phyloP scores from a whole-genome alignment of 257 asterid species.

The Vinca minor region DNA sequence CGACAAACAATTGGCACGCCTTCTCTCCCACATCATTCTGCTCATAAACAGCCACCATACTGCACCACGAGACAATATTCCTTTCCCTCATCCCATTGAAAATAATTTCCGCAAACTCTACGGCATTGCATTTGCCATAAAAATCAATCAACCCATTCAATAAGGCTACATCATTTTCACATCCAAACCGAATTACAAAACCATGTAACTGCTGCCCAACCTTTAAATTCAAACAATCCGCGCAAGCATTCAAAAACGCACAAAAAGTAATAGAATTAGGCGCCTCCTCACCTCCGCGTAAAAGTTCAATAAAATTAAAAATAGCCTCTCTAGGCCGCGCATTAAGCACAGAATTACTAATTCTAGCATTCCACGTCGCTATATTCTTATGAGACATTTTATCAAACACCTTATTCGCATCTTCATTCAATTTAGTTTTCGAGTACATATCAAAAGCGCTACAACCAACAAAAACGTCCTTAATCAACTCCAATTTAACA shows the following conservation, averaged over 20 bases:
- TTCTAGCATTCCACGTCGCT: constrained; percentile 82
- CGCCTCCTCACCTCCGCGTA: constrained; percentile 27
- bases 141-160: constrained; percentile 69
- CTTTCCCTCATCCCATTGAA: constrained; percentile 41
- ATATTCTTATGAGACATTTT: constrained; percentile 60
- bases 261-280: constrained; percentile 78
- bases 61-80: constrained; percentile 76
- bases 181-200: constrained; percentile 43
- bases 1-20: constrained; percentile 45
- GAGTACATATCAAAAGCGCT: constrained; percentile 78
- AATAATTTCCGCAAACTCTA: constrained; percentile 41
- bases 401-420: constrained; percentile 61
- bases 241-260: constrained; percentile 67
- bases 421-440: constrained; percentile 27
- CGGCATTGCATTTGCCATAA: constrained; percentile 61
- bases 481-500: constrained; percentile 31
- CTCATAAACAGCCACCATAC: constrained; percentile 66
- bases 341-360: constrained; percentile 54
- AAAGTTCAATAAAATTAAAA: constrained; percentile 43
- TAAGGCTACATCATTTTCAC: constrained; percentile 47
- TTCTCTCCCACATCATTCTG: constrained; percentile 68
- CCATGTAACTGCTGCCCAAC: constrained; percentile 74
- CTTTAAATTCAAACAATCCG: constrained; percentile 42
- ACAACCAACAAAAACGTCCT: constrained; percentile 67
- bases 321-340: constrained; percentile 43